Conservation (phyloP, 176 grass and related monocot species). For the Themeda triandra region DNA sequence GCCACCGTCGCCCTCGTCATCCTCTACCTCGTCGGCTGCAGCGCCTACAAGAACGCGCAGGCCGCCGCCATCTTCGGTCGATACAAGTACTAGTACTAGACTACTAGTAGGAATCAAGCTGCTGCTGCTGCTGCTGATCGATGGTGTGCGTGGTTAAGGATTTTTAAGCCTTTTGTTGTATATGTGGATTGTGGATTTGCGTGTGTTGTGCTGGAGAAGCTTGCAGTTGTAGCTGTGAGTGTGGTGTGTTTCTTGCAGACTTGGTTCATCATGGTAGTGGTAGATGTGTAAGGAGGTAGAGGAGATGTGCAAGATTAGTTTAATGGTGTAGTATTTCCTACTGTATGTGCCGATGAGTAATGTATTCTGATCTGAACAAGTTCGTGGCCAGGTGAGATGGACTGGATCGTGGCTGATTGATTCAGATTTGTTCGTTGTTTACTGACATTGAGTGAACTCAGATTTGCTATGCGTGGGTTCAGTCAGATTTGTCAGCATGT, state of each 20-base stretch:
- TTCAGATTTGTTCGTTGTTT: neutral
- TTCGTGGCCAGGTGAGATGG: too few species aligned
- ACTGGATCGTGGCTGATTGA: neutral
- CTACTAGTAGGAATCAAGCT: too few species aligned
- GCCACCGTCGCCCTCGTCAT: conserved; percentile 71
- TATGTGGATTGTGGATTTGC: too few species aligned
- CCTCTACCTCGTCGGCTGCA: conserved; percentile 89
- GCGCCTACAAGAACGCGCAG: conserved; percentile 92
- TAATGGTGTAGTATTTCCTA: neutral
- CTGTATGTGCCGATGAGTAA: neutral
- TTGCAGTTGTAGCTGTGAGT: too few species aligned
- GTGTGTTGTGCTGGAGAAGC: neutral
- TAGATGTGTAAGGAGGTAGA: neutral
- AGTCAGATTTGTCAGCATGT: too few species aligned
- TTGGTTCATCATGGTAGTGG: neutral
- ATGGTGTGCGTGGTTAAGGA: too few species aligned
- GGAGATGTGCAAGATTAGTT: neutral
- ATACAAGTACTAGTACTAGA: conserved; percentile 43
- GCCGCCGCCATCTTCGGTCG: conserved; percentile 71
- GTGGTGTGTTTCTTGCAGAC: neutral
- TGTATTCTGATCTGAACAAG: neutral
- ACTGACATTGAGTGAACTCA: too few species aligned
- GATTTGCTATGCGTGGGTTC: too few species aligned
- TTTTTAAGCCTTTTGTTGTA: neutral
- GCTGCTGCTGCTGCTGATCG: too few species aligned